Base-by-base conservation (phyloP, 2,329 filamentous ascomycete genomes). In the Penicillium sp. region DNA sequence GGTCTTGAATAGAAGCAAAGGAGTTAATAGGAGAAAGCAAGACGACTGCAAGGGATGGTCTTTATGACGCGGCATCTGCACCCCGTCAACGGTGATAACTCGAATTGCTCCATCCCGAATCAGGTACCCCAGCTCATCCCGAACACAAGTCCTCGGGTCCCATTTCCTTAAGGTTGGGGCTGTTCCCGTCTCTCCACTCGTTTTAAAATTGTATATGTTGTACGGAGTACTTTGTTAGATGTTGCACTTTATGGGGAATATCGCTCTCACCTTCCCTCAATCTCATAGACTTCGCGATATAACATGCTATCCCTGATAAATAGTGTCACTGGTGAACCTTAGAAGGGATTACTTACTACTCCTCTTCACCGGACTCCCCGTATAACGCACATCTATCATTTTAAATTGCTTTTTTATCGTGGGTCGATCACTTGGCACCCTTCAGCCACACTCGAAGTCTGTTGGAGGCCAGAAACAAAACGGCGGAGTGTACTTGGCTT, bases 161-260 rank as follows among this genome's bases (percentile, higher is more conserved):
- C 55, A 57, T 46, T 34, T 34, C 44, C 46, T 22, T 56, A 56
- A 58, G 58, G 52, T 60, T 60, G 56, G 46, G 55, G 39, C 50
- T 54, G 44, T 58, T 56, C 42, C 49, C 53, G 53, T 52, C 48
- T 55, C 48, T 55, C 53, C 53, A 55, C 53, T 37, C 24, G 14
- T 37, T 11, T 26, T 14, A n/a, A n/a, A 16, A 22, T 47, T 34
- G 13, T 29, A 44, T 24, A 26, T 1, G 2, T 14, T 20, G 13
- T 29, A 24, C 24, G 5, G 18, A 13, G 18, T 13, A 40, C 24
- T 24, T 24, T 7, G 24, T 24, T 24, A 24, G 24, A 24, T 14
- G n/a, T 18, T 38, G 38, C 29, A 4, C 29, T 40, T 24, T 7
- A 40, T 40, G 22, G 18, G 11, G 5, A 35, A 13, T 40, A 20